Conservation (phyloP, 2,329 filamentous ascomycete species). For the Colletotrichum endophyticum region DNA sequence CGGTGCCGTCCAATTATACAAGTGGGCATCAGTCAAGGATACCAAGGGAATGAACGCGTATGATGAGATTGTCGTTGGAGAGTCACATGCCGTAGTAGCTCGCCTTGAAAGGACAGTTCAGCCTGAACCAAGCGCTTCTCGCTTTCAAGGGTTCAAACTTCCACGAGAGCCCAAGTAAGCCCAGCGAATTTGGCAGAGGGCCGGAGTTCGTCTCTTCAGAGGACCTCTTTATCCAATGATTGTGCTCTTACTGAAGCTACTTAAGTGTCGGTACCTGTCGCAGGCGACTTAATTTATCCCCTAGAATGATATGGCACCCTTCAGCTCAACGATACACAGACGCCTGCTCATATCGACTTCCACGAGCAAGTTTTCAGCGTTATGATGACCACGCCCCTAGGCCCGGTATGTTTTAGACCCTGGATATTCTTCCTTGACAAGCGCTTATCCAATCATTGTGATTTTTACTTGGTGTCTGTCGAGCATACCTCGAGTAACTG, state of each 20-base stretch:
- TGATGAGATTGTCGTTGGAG: not conserved
- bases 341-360: not conserved
- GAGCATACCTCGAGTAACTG: not conserved
- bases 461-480: accelerated
- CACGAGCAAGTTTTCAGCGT: not conserved
- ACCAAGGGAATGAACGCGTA: not conserved
- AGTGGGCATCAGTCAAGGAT: not conserved
- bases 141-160: not conserved
- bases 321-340: not conserved
- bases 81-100: accelerated
- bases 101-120: accelerated
- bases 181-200: not conserved
- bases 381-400: not conserved
- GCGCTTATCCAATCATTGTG: not conserved
- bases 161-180: not conserved
- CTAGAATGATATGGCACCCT: not conserved
- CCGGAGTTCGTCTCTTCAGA: not conserved
- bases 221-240: not conserved
- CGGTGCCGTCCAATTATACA: not conserved
- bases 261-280: not conserved
- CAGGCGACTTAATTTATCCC: not conserved
- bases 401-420: not conserved
- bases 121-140: not conserved
- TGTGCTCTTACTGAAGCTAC: not conserved
- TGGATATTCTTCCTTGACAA: not conserved